These are phyloP conservation scores for Penicillium sp. DNA, from an alignment of 2,329 filamentous ascomycete genomes.

Conservation along the genomic window DNA sequence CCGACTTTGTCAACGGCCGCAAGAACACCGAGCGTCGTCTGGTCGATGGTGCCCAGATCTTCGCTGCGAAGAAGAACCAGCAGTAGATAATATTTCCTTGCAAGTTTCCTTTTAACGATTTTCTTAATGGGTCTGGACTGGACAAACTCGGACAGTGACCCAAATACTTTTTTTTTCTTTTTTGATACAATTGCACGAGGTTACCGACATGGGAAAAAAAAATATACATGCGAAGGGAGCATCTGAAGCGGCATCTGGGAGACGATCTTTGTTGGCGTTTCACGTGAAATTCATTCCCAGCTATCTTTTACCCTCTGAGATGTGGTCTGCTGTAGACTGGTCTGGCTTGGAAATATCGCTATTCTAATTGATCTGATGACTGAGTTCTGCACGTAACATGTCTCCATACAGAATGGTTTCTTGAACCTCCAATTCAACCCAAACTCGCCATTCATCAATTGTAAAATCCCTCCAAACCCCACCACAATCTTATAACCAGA, in stretches of 20 bases:
- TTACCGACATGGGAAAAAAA: conserved; percentile 19
- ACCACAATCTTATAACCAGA: too few relatives aligned
- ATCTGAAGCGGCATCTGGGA: conserved; percentile 33
- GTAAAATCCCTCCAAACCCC: too few relatives aligned
- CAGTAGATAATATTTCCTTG: conserved; percentile 24
- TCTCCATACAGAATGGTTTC: too few relatives aligned
- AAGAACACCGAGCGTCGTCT: conserved; percentile 58
- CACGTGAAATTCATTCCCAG: conserved; percentile 23
- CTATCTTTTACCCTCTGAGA: conserved; percentile 10
- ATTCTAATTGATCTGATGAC: background rate
- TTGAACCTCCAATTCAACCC: too few relatives aligned
- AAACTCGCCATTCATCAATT: too few relatives aligned
- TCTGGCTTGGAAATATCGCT: conserved; percentile 5
- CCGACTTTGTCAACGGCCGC: conserved; percentile 82
- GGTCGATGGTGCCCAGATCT: conserved; percentile 56
- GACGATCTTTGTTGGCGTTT: conserved; percentile 30
- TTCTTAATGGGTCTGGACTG: background rate
- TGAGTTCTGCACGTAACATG: too few relatives aligned
- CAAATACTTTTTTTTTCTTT: conserved; percentile 9
- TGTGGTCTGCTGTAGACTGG: conserved; percentile 19
- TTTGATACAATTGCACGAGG: conserved; percentile 21
- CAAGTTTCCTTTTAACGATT: conserved; percentile 2
- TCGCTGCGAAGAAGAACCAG: conserved; percentile 42
- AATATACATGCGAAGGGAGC: conserved; percentile 21
- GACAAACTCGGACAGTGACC: background rate